These are phyloP conservation scores for Bremia lactucae DNA, from an alignment of 352 stramenopile genomes.

Conservation along the genomic window DNA sequence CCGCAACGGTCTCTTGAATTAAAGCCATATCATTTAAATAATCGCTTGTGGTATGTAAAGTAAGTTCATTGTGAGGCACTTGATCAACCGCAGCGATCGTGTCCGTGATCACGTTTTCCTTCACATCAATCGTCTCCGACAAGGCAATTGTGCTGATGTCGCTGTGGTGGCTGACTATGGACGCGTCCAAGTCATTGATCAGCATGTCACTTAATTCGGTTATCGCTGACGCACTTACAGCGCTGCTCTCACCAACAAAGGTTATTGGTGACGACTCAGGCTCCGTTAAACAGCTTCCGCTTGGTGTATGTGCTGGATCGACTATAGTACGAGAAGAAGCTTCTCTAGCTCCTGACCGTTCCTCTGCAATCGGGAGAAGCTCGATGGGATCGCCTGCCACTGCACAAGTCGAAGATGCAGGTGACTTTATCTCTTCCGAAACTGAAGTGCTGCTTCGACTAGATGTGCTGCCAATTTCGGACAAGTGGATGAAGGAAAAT, in stretches of 20 bases:
- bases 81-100: slow-evolving; percentile 16
- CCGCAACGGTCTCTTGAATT: slow-evolving; percentile 9
- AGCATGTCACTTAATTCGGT: slow-evolving; percentile 13
- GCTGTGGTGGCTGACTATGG: slow-evolving; percentile 7
- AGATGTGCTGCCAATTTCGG: slow-evolving; percentile 23
- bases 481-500: slow-evolving; percentile 67
- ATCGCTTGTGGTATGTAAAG: not conserved
- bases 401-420: slow-evolving; percentile 11
- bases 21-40: slow-evolving; percentile 5
- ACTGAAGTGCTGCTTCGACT: slow-evolving; percentile 10
- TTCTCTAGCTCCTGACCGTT: slow-evolving; percentile 9
- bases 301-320: slow-evolving; percentile 1
- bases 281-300: slow-evolving; percentile 7
- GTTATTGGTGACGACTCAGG: slow-evolving; percentile 5
- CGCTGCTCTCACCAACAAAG: slow-evolving; percentile 8
- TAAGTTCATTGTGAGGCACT: not conserved
- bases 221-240: slow-evolving; percentile 7
- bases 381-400: slow-evolving; percentile 15
- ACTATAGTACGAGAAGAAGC: slow-evolving; percentile 1
- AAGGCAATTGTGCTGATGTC: slow-evolving; percentile 4
- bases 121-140: slow-evolving; percentile 14
- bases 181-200: slow-evolving; percentile 14
- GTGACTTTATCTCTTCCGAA: slow-evolving; percentile 7
- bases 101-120: slow-evolving; percentile 20
- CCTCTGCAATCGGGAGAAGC: slow-evolving; percentile 23